phyloP scores from a whole-genome alignment of 495 filamentous ascomycete species.

The Penicillium coprophilum region DNA sequence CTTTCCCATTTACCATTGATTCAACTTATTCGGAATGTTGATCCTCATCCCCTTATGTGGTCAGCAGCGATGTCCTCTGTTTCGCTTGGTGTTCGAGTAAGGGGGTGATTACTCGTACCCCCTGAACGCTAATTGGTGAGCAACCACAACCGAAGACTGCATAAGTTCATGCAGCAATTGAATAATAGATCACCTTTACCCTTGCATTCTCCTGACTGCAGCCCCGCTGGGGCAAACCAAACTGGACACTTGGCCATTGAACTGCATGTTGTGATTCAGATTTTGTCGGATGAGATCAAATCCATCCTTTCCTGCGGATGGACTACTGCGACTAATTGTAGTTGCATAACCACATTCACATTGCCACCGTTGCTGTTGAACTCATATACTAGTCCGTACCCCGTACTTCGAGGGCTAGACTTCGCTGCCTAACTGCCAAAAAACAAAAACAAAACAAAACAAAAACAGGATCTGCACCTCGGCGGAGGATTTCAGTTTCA shows the following conservation, averaged over 20 bases:
- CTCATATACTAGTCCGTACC: not conserved
- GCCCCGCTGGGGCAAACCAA: constrained; percentile 12
- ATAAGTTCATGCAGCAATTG: not conserved
- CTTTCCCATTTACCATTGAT: no score
- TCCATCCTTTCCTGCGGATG: no score
- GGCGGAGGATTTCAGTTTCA: constrained; percentile 10
- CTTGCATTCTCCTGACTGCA: constrained; percentile 28
- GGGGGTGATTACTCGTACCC: constrained; percentile 5
- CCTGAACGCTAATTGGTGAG: constrained; percentile 9
- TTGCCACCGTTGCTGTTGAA: not conserved
- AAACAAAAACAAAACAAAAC: constrained; percentile 3
- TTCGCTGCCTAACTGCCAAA: not conserved
- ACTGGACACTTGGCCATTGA: constrained; percentile 5
- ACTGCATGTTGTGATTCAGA: constrained; percentile 4
- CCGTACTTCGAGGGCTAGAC: not conserved
- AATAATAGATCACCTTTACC: constrained; percentile 18
- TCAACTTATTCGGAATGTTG: not conserved
- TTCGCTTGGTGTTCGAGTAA: not conserved
- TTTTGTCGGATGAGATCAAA: not conserved
- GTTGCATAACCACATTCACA: not conserved
- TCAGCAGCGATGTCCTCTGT: constrained; percentile 4
- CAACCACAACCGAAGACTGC: not conserved
- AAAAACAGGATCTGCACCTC: constrained; percentile 1
- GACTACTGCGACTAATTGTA: not conserved
- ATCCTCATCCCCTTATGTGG: not conserved